phyloP scores from a whole-genome alignment of 2,329 filamentous ascomycete species.

The Fusarium paranaense region DNA sequence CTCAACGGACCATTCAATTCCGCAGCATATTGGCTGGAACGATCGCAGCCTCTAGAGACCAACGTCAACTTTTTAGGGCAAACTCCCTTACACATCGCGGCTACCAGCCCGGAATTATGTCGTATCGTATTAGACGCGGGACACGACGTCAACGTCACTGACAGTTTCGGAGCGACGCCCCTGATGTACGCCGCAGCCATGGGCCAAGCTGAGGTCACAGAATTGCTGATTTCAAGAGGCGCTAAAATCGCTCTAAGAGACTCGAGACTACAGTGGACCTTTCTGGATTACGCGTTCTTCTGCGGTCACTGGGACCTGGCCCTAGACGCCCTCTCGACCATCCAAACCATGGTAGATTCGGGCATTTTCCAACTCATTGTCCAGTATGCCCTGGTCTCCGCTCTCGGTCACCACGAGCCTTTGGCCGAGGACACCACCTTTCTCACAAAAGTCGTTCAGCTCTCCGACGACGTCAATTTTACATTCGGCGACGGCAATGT shows the following conservation, averaged over 20 bases:
- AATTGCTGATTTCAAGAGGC: background rate
- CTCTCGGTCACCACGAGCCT: accelerated
- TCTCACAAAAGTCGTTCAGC: background rate
- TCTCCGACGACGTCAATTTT: background rate
- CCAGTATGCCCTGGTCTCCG: accelerated
- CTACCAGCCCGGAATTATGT: background rate
- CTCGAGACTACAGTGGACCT: background rate
- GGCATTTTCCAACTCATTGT: background rate
- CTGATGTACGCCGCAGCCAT: background rate
- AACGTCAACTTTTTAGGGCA: background rate
- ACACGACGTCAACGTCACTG: background rate
- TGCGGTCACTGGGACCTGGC: background rate
- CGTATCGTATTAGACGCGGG: background rate
- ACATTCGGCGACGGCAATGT: background rate
- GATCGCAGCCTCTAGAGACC: background rate
- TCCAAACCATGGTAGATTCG: background rate
- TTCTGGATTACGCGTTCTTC: background rate
- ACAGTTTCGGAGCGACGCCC: background rate
- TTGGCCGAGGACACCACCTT: background rate
- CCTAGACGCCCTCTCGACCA: background rate
- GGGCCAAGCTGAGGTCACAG: background rate
- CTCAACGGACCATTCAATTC: background rate
- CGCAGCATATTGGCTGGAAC: background rate
- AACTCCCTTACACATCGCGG: background rate
- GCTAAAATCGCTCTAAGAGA: accelerated